Evolutionary conservation across 2,329 filamentous ascomycete species (phyloP).

Genomic region (Colletotrichum navitas): DNA sequence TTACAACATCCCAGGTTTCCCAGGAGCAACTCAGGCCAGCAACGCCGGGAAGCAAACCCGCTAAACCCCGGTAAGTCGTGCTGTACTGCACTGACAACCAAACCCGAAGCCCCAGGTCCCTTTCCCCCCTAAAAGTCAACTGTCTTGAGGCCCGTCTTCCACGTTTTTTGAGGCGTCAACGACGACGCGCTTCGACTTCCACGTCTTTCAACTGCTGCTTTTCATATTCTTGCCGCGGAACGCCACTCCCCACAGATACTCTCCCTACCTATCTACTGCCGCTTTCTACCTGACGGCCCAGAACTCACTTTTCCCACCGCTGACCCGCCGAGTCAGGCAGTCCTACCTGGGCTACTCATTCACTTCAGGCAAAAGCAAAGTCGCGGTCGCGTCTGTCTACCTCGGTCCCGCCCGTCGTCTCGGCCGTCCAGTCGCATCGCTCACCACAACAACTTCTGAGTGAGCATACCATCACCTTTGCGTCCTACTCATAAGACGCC

Average conservation of each 20-base stretch:
- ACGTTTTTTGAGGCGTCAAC: conserved; percentile 14
- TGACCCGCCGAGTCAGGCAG: neutral
- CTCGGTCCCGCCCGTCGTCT: conserved; percentile 17
- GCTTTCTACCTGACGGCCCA: neutral
- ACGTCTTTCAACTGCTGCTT: conserved; percentile 20
- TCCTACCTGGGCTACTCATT: neutral
- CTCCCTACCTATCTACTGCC: neutral
- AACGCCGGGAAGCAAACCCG: neutral
- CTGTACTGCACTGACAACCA: neutral
- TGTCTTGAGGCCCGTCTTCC: conserved; percentile 22
- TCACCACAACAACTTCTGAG: conserved; percentile 24
- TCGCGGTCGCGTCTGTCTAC: conserved; percentile 40
- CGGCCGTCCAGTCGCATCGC: conserved; percentile 26
- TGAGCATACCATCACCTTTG: conserved; percentile 9
- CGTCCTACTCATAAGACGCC: conserved; percentile 1
- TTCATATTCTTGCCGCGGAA: conserved; percentile 5
- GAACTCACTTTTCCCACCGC: neutral
- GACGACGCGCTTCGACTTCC: conserved; percentile 35
- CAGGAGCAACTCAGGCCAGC: neutral
- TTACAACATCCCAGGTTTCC: neutral
- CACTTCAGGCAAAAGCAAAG: conserved; percentile 20
- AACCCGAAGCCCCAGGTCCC: neutral
- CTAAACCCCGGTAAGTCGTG: neutral
- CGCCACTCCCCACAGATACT: neutral
- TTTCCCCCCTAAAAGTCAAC: conserved; percentile 19